phyloP scores from a whole-genome alignment of 805 yeast genomes.

The Jamesozyma piceae region DNA sequence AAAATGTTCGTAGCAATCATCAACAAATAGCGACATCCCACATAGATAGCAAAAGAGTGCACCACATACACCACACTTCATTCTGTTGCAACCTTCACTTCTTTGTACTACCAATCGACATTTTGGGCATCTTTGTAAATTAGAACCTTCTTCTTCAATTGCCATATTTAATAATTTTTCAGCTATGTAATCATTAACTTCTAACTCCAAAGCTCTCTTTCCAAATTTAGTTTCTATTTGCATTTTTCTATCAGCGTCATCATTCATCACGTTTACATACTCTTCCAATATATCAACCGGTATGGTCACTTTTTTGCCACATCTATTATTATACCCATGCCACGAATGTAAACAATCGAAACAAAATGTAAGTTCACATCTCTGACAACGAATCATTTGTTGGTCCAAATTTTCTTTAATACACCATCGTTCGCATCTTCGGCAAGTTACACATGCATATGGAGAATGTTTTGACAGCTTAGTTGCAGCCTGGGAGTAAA shows the following conservation, averaged over 20 bases:
- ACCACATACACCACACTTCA: conserved; percentile 45
- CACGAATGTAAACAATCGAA: conserved; percentile 48
- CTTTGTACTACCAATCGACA: conserved; percentile 44
- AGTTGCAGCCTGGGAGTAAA: conserved; percentile 34
- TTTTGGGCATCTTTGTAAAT: conserved; percentile 42
- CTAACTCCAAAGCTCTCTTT: conserved; percentile 32
- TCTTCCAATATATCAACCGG: conserved; percentile 28
- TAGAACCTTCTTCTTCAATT: conserved; percentile 34
- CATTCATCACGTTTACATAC: conserved; percentile 28
- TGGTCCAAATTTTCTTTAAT: conserved; percentile 40
- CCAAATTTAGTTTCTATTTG: conserved; percentile 40
- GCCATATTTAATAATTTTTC: conserved; percentile 40
- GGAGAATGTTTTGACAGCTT: conserved; percentile 39
- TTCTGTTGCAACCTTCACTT: conserved; percentile 56
- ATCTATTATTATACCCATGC: conserved; percentile 46
- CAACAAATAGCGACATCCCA: conserved; percentile 33
- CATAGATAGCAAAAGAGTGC: conserved; percentile 48
- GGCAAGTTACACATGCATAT: conserved; percentile 41
- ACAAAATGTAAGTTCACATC: conserved; percentile 48
- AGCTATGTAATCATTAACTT: conserved; percentile 38
- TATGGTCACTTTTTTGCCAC: conserved; percentile 32
- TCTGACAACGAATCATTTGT: conserved; percentile 39
- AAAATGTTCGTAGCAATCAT: conserved; percentile 46
- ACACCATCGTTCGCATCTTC: conserved; percentile 42
- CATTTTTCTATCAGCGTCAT: conserved; percentile 25